phyloP scores from a whole-genome alignment of 1,284 basidiomycete species.

The Trametes polyzona region DNA sequence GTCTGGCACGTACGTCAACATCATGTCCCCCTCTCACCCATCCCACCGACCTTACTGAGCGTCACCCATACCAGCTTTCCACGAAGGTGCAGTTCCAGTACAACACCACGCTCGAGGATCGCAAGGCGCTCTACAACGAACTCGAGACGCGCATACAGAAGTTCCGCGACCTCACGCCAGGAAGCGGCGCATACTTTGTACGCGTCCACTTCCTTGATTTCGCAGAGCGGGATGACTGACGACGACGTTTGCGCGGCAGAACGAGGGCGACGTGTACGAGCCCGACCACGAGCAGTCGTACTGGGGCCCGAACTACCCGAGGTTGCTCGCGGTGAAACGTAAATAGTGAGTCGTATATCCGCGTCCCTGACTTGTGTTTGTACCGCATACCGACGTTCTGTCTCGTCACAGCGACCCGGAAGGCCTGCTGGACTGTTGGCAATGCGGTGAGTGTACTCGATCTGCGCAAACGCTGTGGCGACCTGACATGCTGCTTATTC shows the following conservation, averaged over 20 bases:
- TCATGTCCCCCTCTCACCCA: conserved; percentile 14
- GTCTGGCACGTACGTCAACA: conserved; percentile 49
- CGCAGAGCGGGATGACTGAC: not conserved
- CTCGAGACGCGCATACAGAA: conserved; percentile 42
- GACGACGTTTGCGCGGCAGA: conserved; percentile 38
- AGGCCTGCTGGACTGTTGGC: conserved; percentile 60
- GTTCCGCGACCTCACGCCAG: conserved; percentile 50
- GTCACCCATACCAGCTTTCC: no score
- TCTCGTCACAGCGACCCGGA: conserved; percentile 52
- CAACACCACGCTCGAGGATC: conserved; percentile 46
- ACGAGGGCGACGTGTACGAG: conserved; percentile 62
- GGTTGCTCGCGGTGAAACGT: conserved; percentile 52
- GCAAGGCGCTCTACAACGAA: conserved; percentile 39
- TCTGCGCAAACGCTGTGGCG: not conserved
- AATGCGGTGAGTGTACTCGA: conserved; percentile 50
- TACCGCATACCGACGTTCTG: not conserved
- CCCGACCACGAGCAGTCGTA: conserved; percentile 53
- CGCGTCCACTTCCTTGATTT: conserved; percentile 23
- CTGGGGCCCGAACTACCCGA: conserved; percentile 56
- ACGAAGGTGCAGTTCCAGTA: conserved; percentile 37
- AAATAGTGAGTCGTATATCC: conserved; percentile 58
- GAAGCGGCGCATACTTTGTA: conserved; percentile 55
- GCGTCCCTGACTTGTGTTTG: no score
- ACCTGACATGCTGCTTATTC: not conserved
- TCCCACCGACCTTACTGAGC: no score